Percentiles rank a stretch among this genome's conserved stretches.
These are phyloP conservation scores for Tilletia setariae DNA, from an alignment of 1,284 basidiomycete species.

Conservation along the genomic window DNA sequence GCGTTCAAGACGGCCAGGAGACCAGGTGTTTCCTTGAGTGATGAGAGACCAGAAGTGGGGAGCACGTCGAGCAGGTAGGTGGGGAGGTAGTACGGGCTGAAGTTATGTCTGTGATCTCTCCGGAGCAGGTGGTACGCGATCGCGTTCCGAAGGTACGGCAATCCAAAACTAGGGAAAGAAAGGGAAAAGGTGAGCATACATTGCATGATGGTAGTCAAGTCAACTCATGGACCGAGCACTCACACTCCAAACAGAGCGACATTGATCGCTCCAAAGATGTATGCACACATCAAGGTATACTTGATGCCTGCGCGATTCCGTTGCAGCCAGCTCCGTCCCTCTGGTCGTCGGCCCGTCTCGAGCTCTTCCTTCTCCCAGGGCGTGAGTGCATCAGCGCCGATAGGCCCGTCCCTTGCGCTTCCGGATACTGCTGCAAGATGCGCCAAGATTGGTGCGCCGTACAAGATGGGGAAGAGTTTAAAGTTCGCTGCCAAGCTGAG, in stretches of 20 bases:
- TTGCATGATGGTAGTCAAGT: too few relatives aligned
- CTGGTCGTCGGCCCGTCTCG: neutral
- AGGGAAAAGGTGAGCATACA: neutral
- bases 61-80: slow-evolving; percentile 67
- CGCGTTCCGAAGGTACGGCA: slow-evolving; percentile 84
- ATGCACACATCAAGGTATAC: slow-evolving; percentile 8
- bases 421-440: slow-evolving; percentile 58
- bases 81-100: slow-evolving; percentile 93
- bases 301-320: slow-evolving; percentile 12
- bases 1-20: neutral
- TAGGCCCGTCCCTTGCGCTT: slow-evolving; percentile 14
- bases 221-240: neutral
- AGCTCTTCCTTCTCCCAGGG: slow-evolving; percentile 14
- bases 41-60: neutral
- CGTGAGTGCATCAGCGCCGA: slow-evolving; percentile 14
- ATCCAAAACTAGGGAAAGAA: slow-evolving; percentile 71
- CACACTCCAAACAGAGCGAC: slow-evolving; percentile 17
- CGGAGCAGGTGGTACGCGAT: slow-evolving; percentile 89
- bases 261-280: slow-evolving; percentile 13
- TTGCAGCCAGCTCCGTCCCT: neutral
- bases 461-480: slow-evolving; percentile 76
- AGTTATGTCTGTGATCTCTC: slow-evolving; percentile 95
- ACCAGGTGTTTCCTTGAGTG: neutral
- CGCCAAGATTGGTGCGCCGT: slow-evolving; percentile 72
- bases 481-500: slow-evolving; percentile 46